Conservation (phyloP, 2,329 filamentous ascomycete species). For the Basipetospora chlamydospora region DNA sequence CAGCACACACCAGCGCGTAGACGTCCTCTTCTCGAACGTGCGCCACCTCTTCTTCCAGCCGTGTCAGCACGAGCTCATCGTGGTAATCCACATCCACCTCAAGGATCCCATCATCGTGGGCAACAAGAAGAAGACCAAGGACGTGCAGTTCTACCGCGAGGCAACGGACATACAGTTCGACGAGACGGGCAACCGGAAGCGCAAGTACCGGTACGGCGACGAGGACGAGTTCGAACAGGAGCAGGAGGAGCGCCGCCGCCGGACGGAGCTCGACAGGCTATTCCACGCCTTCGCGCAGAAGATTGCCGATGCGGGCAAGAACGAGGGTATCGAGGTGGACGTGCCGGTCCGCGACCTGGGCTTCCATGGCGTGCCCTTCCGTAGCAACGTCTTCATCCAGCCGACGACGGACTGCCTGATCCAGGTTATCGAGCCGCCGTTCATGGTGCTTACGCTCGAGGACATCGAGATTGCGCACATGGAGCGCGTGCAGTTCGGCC, state of each 20-base stretch:
- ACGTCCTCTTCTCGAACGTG: conserved; percentile 95
- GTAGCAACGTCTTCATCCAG: conserved; percentile 89
- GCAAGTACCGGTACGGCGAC: conserved; percentile 93
- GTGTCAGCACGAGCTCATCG: conserved; percentile 88
- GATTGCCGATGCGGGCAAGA: conserved; percentile 87
- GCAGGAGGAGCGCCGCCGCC: conserved; percentile 83
- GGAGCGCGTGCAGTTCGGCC: conserved; percentile 87
- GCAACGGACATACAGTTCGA: conserved; percentile 98
- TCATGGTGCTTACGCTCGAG: conserved; percentile 86
- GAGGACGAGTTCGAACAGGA: conserved; percentile 98
- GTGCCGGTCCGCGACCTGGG: conserved; percentile 94
- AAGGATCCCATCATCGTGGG: conserved; percentile 97
- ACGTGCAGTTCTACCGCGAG: conserved; percentile 95
- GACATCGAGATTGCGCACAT: conserved; percentile 95
- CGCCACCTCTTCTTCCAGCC: conserved; percentile 99
- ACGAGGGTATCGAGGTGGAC: conserved; percentile 82
- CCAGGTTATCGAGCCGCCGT: conserved; percentile 91
- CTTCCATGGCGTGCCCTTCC: conserved; percentile 91
- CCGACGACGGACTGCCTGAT: conserved; percentile 95
- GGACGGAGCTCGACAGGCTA: conserved; percentile 83
- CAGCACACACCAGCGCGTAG: conserved; percentile 68
- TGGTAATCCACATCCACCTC: conserved; percentile 94
- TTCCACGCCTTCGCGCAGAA: conserved; percentile 97
- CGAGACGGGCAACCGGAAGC: conserved; percentile 93
- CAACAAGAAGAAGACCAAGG: conserved; percentile 95